phyloP scores from a whole-genome alignment of 805 yeast genomes.

The Candida chauliodis region DNA sequence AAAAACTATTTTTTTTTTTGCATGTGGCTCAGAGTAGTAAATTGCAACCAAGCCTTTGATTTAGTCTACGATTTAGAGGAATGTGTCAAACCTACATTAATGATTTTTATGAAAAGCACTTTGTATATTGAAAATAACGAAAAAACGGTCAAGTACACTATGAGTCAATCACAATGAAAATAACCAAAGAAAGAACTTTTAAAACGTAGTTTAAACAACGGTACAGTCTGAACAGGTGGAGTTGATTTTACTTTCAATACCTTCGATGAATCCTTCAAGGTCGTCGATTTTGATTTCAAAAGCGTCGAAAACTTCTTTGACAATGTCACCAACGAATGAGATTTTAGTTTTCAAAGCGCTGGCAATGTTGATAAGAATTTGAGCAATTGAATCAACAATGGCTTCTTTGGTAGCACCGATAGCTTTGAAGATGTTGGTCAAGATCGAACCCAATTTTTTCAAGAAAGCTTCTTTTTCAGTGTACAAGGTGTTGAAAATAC shows the following conservation, averaged over 20 bases:
- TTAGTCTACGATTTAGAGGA: too few species aligned
- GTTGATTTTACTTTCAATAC: conserved; percentile 3
- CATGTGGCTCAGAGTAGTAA: too few species aligned
- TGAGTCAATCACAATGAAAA: background rate
- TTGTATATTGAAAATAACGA: too few species aligned
- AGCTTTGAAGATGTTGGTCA: conserved; percentile 2
- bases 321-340: background rate
- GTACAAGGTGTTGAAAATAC: background rate
- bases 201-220: background rate
- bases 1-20: too few species aligned
- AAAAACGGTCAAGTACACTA: too few species aligned
- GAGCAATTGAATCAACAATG: conserved; percentile 2
- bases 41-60: too few species aligned
- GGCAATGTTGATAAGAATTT: conserved; percentile 2
- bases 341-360: background rate
- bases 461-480: background rate
- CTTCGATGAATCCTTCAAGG: background rate
- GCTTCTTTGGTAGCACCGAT: conserved; percentile 5
- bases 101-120: too few species aligned
- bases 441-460: background rate
- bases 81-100: too few species aligned
- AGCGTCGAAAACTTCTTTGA: conserved; percentile 3
- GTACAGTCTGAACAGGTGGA: background rate
- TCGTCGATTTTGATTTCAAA: conserved; percentile 1
- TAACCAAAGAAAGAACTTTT: too few species aligned